phyloP scores from a whole-genome alignment of 2,329 filamentous ascomycete species.

The Nectriaceae sp. region DNA sequence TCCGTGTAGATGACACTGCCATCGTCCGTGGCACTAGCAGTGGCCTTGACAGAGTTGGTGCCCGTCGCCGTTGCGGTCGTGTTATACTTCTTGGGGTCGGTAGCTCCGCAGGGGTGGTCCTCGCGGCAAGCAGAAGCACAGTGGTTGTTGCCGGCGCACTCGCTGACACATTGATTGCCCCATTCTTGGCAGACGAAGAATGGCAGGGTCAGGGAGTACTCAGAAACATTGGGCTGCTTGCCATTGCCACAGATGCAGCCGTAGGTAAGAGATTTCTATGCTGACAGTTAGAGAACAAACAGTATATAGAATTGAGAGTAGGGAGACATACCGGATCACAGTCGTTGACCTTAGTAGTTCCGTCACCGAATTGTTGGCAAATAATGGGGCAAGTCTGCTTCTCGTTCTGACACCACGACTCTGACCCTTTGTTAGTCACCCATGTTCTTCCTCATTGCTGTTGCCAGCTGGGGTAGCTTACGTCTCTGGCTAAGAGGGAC shows the following conservation, averaged over 20 bases:
- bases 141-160: conserved; percentile 55
- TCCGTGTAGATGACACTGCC: conserved; percentile 38
- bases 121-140: conserved; percentile 64
- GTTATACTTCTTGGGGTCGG: conserved; percentile 63
- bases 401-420: conserved; percentile 67
- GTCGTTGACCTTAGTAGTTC: conserved; percentile 59
- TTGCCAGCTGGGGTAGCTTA: conserved; percentile 46
- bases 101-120: conserved; percentile 73
- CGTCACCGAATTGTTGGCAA: conserved; percentile 61
- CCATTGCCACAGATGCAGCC: conserved; percentile 71
- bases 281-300: neutral
- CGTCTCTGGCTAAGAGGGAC: conserved; percentile 56
- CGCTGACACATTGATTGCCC: conserved; percentile 66
- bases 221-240: conserved; percentile 68
- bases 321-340: conserved; percentile 64
- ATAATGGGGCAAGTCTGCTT: conserved; percentile 68
- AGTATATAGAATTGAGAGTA: conserved; percentile 15
- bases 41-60: conserved; percentile 42
- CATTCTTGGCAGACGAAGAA: conserved; percentile 75
- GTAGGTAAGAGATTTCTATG: conserved; percentile 62
- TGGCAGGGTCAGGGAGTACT: conserved; percentile 78
- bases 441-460: conserved; percentile 5
- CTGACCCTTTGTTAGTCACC: conserved; percentile 42
- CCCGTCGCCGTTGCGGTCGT: conserved; percentile 41
- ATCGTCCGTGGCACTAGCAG: conserved; percentile 35